These are phyloP conservation scores for Nyctanthes arbortristis DNA, from an alignment of 257 asterid species.

Conservation along the genomic window DNA sequence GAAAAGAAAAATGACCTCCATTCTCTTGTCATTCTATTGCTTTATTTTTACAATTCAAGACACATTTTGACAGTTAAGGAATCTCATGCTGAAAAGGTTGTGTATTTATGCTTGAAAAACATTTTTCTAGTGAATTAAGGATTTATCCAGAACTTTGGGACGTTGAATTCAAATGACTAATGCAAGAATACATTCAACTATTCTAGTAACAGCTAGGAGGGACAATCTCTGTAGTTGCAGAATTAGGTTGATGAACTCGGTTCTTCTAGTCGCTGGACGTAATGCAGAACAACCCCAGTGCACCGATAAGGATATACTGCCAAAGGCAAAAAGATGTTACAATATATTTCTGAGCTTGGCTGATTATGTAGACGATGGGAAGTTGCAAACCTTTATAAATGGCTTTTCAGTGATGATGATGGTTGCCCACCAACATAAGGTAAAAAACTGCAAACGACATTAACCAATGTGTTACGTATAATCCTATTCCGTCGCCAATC, in stretches of 20 bases:
- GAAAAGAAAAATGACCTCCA: too few species aligned
- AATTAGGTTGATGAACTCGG: neutral
- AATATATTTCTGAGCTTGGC: neutral
- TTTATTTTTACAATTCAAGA: too few species aligned
- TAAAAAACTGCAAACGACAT: constrained; percentile 49
- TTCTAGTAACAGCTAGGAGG: too few species aligned
- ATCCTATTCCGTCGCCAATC: too few species aligned
- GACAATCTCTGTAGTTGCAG: neutral
- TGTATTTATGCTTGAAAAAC: too few species aligned
- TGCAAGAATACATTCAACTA: neutral
- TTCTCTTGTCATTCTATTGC: too few species aligned
- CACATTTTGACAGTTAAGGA: too few species aligned
- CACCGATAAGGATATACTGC: constrained; percentile 65
- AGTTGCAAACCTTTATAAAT: constrained; percentile 50
- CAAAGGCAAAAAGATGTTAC: neutral
- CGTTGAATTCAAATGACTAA: neutral
- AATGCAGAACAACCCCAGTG: constrained; percentile 48
- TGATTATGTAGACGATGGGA: neutral
- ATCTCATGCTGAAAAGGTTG: too few species aligned
- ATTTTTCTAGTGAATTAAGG: neutral
- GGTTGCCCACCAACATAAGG: constrained; percentile 76
- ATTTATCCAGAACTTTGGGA: neutral
- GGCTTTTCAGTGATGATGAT: constrained; percentile 75
- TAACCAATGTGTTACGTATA: constrained; percentile 3
- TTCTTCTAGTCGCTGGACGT: constrained; percentile 49